A percentile compares a stretch with the other conserved stretches of the same genome.
Conservation (phyloP, 2,329 filamentous ascomycete genomes). For the Fusarium transvaalense region DNA sequence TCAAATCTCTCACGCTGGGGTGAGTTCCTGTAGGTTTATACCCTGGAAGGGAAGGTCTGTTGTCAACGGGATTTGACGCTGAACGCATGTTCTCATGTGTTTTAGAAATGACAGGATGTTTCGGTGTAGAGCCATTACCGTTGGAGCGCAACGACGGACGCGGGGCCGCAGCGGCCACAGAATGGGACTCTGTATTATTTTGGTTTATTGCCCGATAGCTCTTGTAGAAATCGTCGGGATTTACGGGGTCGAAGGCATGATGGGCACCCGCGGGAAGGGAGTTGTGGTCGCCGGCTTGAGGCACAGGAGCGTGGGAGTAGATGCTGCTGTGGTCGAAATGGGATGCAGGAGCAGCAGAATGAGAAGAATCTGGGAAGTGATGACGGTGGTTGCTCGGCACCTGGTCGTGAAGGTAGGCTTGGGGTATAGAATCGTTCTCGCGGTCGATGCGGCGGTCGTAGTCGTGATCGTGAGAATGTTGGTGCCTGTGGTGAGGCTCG, state of each 20-base stretch:
- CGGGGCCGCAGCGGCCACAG: slow-evolving; percentile 57
- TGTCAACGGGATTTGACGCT: slow-evolving; percentile 67
- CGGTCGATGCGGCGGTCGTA: slow-evolving; percentile 45
- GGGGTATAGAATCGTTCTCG: slow-evolving; percentile 28
- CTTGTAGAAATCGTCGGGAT: slow-evolving; percentile 69
- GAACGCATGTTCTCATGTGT: slow-evolving; percentile 62
- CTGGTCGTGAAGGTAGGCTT: slow-evolving; percentile 45
- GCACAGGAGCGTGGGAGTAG: slow-evolving; percentile 44
- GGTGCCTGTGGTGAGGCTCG: slow-evolving; percentile 47
- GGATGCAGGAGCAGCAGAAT: slow-evolving; percentile 36
- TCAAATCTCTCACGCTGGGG: slow-evolving; percentile 83
- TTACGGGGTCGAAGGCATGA: slow-evolving; percentile 58
- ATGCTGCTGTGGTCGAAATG: slow-evolving; percentile 34
- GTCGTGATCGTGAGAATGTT: slow-evolving; percentile 49
- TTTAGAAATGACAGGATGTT: slow-evolving; percentile 59
- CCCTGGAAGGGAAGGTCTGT: slow-evolving; percentile 52
- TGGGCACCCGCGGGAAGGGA: slow-evolving; percentile 45
- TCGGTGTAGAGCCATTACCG: slow-evolving; percentile 63
- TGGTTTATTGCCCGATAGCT: slow-evolving; percentile 59
- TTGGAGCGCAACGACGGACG: slow-evolving; percentile 62
- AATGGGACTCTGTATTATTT: slow-evolving; percentile 52
- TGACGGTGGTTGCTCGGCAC: slow-evolving; percentile 38
- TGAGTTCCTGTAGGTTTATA: slow-evolving; percentile 58
- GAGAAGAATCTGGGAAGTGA: slow-evolving; percentile 36
- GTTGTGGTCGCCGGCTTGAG: slow-evolving; percentile 43